Conservation (phyloP, 2,329 filamentous ascomycete genomes). For the Hymenoscyphus scutula region DNA sequence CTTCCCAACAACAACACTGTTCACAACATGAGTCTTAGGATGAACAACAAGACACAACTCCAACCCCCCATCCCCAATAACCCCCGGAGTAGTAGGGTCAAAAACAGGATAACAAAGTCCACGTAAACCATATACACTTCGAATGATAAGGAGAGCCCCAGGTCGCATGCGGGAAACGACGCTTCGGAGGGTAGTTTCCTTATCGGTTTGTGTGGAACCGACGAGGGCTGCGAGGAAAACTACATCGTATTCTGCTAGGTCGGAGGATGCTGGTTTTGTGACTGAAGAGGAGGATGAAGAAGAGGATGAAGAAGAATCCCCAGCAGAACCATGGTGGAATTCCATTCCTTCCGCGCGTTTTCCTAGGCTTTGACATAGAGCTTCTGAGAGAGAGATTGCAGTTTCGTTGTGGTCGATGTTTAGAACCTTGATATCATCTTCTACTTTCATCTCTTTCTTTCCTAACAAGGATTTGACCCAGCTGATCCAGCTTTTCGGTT, state of each 20-base stretch:
- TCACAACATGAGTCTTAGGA: conserved; percentile 49
- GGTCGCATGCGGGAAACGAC: conserved; percentile 41
- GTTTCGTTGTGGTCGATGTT: conserved; percentile 43
- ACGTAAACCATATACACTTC: conserved; percentile 46
- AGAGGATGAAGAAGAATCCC: neutral
- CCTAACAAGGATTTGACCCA: neutral
- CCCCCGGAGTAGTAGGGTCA: conserved; percentile 38
- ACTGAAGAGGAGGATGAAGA: neutral
- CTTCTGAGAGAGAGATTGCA: conserved; percentile 38
- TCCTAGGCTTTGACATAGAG: conserved; percentile 38
- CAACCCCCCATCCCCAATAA: conserved; percentile 32
- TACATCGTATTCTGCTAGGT: conserved; percentile 39
- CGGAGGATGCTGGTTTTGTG: neutral
- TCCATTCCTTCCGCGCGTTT: conserved; percentile 35
- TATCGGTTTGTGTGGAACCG: conserved; percentile 42
- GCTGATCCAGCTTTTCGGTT: neutral
- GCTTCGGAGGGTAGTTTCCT: conserved; percentile 40
- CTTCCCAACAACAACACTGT: conserved; percentile 45
- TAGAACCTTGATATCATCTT: conserved; percentile 31
- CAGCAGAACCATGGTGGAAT: conserved; percentile 40
- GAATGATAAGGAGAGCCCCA: conserved; percentile 45
- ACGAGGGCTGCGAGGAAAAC: conserved; percentile 52
- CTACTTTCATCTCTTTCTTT: neutral
- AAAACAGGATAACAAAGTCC: conserved; percentile 48
- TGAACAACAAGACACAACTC: conserved; percentile 46